A percentile compares a stretch with the other conserved stretches of the same genome.
phyloP scores from a whole-genome alignment of 2,329 filamentous ascomycete species.

The Davidsoniella neocaledoniae region DNA sequence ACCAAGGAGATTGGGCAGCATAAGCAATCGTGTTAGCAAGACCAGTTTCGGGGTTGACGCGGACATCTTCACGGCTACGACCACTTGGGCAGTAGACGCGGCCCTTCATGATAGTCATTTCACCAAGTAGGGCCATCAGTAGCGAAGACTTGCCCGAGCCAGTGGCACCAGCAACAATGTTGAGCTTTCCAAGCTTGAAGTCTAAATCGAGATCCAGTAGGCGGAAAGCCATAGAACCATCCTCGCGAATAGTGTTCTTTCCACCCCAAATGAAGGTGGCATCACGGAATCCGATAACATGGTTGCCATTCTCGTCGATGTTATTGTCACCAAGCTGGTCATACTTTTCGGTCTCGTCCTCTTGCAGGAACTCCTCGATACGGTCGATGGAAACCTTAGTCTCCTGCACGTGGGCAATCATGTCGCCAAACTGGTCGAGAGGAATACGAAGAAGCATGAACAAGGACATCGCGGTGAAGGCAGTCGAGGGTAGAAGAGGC shows the following conservation, averaged over 20 bases:
- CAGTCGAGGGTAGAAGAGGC: constrained; percentile 75
- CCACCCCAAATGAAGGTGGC: constrained; percentile 83
- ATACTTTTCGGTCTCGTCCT: constrained; percentile 95
- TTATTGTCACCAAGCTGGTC: constrained; percentile 59
- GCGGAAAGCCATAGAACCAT: constrained; percentile 59
- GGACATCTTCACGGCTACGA: constrained; percentile 69
- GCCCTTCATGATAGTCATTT: constrained; percentile 79
- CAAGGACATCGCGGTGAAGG: constrained; percentile 89
- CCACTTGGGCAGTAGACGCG: constrained; percentile 74
- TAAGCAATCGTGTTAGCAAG: constrained; percentile 88
- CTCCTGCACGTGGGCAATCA: constrained; percentile 97
- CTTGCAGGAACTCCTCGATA: constrained; percentile 82
- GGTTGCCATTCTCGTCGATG: constrained; percentile 48
- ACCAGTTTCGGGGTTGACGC: constrained; percentile 63
- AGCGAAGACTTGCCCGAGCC: constrained; percentile 92
- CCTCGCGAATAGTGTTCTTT: constrained; percentile 40
- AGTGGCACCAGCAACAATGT: constrained; percentile 83
- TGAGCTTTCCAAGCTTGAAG: constrained; percentile 74
- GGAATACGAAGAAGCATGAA: constrained; percentile 89
- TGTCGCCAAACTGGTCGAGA: constrained; percentile 89
- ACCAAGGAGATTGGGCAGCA: constrained; percentile 91
- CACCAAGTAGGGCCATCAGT: constrained; percentile 86
- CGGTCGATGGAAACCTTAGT: constrained; percentile 93
- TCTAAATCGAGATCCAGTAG: constrained; percentile 69
- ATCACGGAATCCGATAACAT: constrained; percentile 68